phyloP scores from a whole-genome alignment of 2,329 filamentous ascomycete species.

The Xylariales sp. region DNA sequence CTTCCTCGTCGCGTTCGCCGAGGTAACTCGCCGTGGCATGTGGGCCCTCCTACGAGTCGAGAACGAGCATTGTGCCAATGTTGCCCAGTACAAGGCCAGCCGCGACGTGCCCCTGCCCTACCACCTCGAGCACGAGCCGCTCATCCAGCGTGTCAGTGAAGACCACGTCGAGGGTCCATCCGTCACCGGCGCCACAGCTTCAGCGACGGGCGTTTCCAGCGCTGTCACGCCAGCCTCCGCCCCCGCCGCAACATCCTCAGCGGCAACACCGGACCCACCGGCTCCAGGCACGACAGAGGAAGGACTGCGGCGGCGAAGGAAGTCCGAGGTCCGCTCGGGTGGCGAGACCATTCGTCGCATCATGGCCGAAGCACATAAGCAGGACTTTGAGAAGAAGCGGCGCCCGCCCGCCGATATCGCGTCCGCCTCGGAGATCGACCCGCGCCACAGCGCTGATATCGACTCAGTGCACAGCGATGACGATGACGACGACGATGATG shows the following conservation, averaged over 20 bases:
- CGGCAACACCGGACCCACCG: constrained; percentile 5
- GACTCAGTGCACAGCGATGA: no score
- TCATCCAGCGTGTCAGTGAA: constrained; percentile 36
- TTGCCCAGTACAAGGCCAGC: constrained; percentile 83
- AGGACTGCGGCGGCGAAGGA: constrained; percentile 15
- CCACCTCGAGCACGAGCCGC: constrained; percentile 42
- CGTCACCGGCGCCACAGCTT: not conserved
- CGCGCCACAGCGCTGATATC: no score
- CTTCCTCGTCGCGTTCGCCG: constrained; percentile 73
- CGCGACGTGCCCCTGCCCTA: constrained; percentile 87
- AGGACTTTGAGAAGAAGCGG: constrained; percentile 85
- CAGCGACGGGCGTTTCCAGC: not conserved
- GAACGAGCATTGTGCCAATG: constrained; percentile 95
- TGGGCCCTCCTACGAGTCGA: constrained; percentile 95
- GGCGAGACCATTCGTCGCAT: constrained; percentile 50
- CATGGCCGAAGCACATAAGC: constrained; percentile 79
- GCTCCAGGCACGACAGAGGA: constrained; percentile 11
- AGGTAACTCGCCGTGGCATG: constrained; percentile 79
- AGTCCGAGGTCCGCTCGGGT: constrained; percentile 15
- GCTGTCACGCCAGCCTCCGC: not conserved
- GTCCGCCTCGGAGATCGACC: constrained; percentile 29
- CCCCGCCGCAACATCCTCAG: not conserved
- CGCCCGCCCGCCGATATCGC: constrained; percentile 32
- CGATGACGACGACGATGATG: constrained; percentile 25
- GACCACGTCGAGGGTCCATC: constrained; percentile 16